Evolutionary conservation across 768 basidiomycete species (phyloP), one percentile per base, ranked within the genome.

Genomic region (Suillus subalutaceus): DNA sequence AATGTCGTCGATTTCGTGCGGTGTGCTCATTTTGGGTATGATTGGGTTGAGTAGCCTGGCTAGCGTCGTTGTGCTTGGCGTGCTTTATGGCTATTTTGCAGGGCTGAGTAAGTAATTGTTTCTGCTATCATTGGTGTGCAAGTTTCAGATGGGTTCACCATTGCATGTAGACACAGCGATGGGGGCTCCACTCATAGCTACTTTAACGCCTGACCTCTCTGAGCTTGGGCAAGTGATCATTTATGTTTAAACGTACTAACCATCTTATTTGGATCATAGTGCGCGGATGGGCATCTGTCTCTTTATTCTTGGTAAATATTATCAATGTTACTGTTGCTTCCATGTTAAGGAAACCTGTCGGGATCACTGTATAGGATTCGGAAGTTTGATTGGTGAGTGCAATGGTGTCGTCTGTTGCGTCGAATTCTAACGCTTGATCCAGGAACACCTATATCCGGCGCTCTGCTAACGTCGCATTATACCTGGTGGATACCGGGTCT

Each of bases 401-500:
- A n/a, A 53, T 40, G 16, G 16, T 63, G 32, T 40, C 9, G 23
- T 44, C 16, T 30, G n/a, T 8, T 37, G 35, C 30, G 41, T 32
- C 30, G 7, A 70, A 70, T 72, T 1, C 63, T 76, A 7, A 56
- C 75, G 26, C 75, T 72, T 26, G 60, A 44, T 46, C 9, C 63
- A 83, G 87, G 86, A 6, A 81, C 85, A 0, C 88, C 88, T 1
- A 84, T 89, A 41, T 82, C 81, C 41, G 88, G 88, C 3, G 84
- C 86, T 4, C 77, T 89, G 23, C 77, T 89, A 5, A 81, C 85
- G 0, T 59, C 72, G 12, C 73, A 77, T 3, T 87, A 83, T 69
- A 73, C 81, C 4, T 89, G 88, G 88, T 87, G 84, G 84, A 79
- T 82, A 16, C 85, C 88, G 4, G 82, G 82, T 2, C 50, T 87